These are phyloP conservation scores for Candida labiduridarum DNA, from an alignment of 1,139 yeast species.

Conservation along the genomic window DNA sequence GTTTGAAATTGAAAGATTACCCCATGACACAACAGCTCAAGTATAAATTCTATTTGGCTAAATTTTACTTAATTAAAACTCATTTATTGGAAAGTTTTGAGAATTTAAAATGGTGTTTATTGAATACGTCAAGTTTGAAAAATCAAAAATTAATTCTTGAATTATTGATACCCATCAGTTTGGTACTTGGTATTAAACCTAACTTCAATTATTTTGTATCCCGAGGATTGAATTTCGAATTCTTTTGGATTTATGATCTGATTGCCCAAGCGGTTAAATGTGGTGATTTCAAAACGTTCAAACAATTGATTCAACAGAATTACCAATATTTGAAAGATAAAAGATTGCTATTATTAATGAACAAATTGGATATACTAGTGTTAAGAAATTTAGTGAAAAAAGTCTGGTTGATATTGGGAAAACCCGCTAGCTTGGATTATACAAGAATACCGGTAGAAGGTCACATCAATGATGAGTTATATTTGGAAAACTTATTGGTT, in stretches of 20 bases:
- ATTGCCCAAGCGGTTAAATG: constrained; percentile 33
- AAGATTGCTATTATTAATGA: constrained; percentile 30
- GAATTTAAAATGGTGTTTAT: constrained; percentile 67
- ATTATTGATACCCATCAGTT: constrained; percentile 58
- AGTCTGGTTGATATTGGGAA: constrained; percentile 34
- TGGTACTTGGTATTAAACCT: constrained; percentile 56
- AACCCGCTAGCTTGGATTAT: constrained; percentile 32
- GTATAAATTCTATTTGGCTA: constrained; percentile 69
- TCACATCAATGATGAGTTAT: constrained; percentile 25
- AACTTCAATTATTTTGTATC: constrained; percentile 27
- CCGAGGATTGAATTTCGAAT: constrained; percentile 15
- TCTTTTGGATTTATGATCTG: constrained; percentile 37
- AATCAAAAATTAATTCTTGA: constrained; percentile 32
- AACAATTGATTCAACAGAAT: constrained; percentile 28
- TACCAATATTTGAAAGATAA: constrained; percentile 38
- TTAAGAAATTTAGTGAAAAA: constrained; percentile 47
- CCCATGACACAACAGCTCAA: constrained; percentile 58
- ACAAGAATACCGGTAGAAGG: constrained; percentile 22
- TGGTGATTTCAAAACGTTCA: constrained; percentile 46
- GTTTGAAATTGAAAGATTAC: constrained; percentile 46
- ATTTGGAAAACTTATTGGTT: constrained; percentile 51
- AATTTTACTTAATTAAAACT: constrained; percentile 62
- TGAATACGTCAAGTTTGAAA: constrained; percentile 22
- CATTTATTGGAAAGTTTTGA: constrained; percentile 56
- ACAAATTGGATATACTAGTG: constrained; percentile 42